phyloP scores from a whole-genome alignment of 2,329 filamentous ascomycete genomes.

The Corynespora cassiicola region DNA sequence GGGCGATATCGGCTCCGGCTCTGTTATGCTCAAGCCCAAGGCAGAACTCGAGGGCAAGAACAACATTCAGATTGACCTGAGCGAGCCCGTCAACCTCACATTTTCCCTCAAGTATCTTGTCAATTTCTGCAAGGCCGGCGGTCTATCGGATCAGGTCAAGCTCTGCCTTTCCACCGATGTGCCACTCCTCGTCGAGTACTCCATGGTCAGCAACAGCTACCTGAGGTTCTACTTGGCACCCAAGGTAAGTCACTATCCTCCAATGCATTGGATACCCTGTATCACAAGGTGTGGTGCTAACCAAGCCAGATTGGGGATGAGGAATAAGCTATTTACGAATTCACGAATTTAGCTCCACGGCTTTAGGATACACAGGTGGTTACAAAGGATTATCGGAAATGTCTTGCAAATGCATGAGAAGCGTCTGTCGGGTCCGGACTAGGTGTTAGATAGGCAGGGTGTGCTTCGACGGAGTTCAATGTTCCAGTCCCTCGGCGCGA shows the following conservation, averaged over 20 bases:
- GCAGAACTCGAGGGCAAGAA: too few relatives aligned
- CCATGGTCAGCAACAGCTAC: constrained; percentile 82
- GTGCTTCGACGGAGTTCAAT: constrained; percentile 3
- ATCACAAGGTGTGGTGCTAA: constrained; percentile 41
- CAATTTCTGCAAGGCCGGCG: constrained; percentile 99
- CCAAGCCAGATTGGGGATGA: constrained; percentile 70
- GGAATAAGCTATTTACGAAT: constrained; percentile 52
- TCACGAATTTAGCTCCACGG: constrained; percentile 29
- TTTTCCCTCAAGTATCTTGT: constrained; percentile 99
- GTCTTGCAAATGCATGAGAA: constrained; percentile 33
- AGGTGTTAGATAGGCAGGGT: constrained; percentile 22
- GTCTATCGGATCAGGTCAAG: constrained; percentile 81
- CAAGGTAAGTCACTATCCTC: constrained; percentile 70
- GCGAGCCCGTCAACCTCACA: constrained; percentile 90
- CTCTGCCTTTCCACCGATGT: constrained; percentile 96
- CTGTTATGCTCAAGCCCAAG: constrained; percentile 89
- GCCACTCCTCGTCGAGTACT: constrained; percentile 93
- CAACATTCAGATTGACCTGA: constrained; percentile 89
- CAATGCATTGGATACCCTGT: background rate
- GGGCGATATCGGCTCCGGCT: constrained; percentile 95
- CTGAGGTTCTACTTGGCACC: constrained; percentile 97
- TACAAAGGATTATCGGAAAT: too few relatives aligned
- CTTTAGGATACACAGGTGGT: constrained; percentile 32
- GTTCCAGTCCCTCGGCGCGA: constrained; percentile 25
- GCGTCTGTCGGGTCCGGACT: constrained; percentile 24